A percentile compares a stretch with the other conserved stretches of the same genome.
These are phyloP conservation scores for Rhizodiscina lignyota DNA, from an alignment of 495 filamentous ascomycete species.

Conservation along the genomic window DNA sequence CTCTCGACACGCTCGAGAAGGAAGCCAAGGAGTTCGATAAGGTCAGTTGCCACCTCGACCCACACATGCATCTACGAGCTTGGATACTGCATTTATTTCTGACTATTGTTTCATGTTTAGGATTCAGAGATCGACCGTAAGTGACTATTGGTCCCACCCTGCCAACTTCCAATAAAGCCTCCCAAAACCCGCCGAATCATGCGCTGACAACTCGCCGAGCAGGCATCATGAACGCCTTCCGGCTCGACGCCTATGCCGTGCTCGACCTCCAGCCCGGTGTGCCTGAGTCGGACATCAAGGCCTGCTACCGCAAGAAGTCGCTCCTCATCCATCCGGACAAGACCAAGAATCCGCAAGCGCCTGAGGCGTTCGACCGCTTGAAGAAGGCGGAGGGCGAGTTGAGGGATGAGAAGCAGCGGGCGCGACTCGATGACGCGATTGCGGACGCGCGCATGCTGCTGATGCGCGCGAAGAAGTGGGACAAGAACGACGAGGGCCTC, in stretches of 20 bases:
- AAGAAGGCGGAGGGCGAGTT: constrained; percentile 86
- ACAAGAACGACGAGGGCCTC: no score
- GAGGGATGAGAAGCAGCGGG: constrained; percentile 84
- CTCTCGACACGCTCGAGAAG: constrained; percentile 69
- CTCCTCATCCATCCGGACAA: constrained; percentile 98
- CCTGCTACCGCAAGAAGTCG: constrained; percentile 84
- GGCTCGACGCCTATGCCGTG: constrained; percentile 84
- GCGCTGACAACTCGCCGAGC: no score
- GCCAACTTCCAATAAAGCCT: not conserved
- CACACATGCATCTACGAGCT: not conserved
- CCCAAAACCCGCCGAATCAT: constrained; percentile 1
- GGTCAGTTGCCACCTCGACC: constrained; percentile 24
- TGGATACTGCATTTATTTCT: no score
- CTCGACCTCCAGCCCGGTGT: constrained; percentile 93
- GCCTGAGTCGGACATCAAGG: constrained; percentile 90
- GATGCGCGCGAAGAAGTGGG: constrained; percentile 85
- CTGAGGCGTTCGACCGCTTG: constrained; percentile 91
- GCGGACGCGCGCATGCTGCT: constrained; percentile 87
- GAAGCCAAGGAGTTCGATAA: constrained; percentile 86
- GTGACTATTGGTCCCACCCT: constrained; percentile 1
- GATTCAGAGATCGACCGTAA: constrained; percentile 84
- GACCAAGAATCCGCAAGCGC: constrained; percentile 76
- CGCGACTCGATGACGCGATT: constrained; percentile 80
- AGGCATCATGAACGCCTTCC: constrained; percentile 70
- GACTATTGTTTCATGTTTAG: constrained; percentile 26